A percentile compares a stretch with the other conserved stretches of the same genome.
phyloP scores from a whole-genome alignment of 805 yeast species.

The Metschnikowia henanensis region DNA sequence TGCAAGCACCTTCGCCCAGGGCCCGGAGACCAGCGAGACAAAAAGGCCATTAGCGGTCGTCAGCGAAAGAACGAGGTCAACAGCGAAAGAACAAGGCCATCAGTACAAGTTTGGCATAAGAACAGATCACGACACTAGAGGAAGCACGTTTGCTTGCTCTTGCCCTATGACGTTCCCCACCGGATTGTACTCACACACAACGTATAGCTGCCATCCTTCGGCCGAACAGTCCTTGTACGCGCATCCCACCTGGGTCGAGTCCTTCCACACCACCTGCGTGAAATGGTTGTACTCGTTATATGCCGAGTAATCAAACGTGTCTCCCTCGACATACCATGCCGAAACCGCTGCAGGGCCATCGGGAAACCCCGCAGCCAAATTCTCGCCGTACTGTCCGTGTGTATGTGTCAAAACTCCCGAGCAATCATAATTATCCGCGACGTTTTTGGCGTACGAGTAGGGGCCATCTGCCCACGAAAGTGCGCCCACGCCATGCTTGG shows the following conservation, averaged over 20 bases:
- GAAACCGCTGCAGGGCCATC: slow-evolving; percentile 31
- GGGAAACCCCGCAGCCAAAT: slow-evolving; percentile 36
- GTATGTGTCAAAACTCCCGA: slow-evolving; percentile 38
- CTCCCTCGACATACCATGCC: slow-evolving; percentile 44
- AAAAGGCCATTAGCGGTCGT: too few relatives aligned
- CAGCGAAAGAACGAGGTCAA: too few relatives aligned
- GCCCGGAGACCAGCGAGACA: too few relatives aligned
- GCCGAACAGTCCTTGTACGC: slow-evolving; percentile 34
- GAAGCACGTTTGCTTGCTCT: slow-evolving; percentile 28
- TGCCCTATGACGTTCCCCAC: slow-evolving; percentile 37
- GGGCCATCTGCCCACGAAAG: slow-evolving; percentile 34
- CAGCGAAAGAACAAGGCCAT: too few relatives aligned
- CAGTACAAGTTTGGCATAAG: too few relatives aligned
- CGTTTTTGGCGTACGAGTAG: slow-evolving; percentile 33
- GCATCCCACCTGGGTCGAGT: slow-evolving; percentile 30
- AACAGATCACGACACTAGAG: slow-evolving; percentile 12
- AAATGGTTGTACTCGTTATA: slow-evolving; percentile 31
- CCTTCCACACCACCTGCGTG: slow-evolving; percentile 34
- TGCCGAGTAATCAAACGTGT: slow-evolving; percentile 24
- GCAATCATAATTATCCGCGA: slow-evolving; percentile 38
- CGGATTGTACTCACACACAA: slow-evolving; percentile 36
- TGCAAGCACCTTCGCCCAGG: too few relatives aligned
- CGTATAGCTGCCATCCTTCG: slow-evolving; percentile 32
- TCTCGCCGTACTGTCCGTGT: slow-evolving; percentile 43
- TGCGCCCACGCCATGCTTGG: slow-evolving; percentile 28